These are phyloP conservation scores for Secale cereale DNA, from an alignment of 176 grass and related monocot genomes.

Conservation along the genomic window DNA sequence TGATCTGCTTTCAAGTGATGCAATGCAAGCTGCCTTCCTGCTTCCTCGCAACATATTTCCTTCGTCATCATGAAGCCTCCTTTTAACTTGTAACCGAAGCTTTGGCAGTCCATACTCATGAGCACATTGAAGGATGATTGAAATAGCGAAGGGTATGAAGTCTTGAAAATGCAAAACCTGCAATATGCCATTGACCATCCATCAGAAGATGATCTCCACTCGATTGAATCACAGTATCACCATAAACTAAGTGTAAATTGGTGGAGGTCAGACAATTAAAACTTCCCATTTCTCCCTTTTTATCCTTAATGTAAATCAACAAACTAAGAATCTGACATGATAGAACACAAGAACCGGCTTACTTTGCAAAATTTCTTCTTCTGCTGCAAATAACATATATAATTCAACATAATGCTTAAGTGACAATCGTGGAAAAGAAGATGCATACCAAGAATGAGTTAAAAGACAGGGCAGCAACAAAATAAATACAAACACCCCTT, in stretches of 20 bases:
- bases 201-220: not conserved
- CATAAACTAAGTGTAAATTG: not conserved
- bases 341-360: no score
- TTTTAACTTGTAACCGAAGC: conserved; percentile 59
- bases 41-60: conserved; percentile 40
- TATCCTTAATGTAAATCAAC: no score
- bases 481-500: no score
- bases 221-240: not conserved
- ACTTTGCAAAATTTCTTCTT: no score
- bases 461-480: no score
- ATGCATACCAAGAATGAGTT: no score
- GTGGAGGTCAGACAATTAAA: no score
- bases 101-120: conserved; percentile 58
- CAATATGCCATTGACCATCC: conserved; percentile 14
- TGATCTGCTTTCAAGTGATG: conserved; percentile 52
- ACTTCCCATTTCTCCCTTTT: no score
- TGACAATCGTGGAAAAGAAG: no score
- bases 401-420: no score
- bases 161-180: conserved; percentile 67
- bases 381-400: no score
- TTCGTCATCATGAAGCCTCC: conserved; percentile 39
- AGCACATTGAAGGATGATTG: conserved; percentile 46
- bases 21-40: conserved; percentile 52
- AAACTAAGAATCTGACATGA: no score
- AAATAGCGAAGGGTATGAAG: conserved; percentile 39